Base-by-base conservation (phyloP, 768 basidiomycete species). In the Pleurotus cornucopiae region DNA sequence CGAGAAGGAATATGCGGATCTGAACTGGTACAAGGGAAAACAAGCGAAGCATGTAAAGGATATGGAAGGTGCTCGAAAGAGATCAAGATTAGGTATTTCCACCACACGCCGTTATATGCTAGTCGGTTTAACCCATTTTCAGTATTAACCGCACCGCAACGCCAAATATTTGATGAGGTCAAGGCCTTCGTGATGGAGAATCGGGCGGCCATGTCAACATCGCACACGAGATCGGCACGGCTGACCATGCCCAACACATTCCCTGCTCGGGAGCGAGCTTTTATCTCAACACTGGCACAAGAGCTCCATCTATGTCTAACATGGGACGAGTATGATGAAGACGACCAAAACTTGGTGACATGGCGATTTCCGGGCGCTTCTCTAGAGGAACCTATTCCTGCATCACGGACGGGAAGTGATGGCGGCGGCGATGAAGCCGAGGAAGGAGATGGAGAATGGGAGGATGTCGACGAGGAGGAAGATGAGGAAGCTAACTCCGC, bases 1-100 rank as follows among this genome's bases (percentile, higher is more conserved):
- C 60, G 88, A 97, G 78, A 89, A 85, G 70, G 95, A 96, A 67
- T 90, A 88, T 61, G 84, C 87, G 5, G 96, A 98, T 66, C 60
- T 84, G 62, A 94, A 87, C 63, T 98, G 94, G 92, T 90, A 89
- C 69, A 95, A 94, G 72, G 92, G 94, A 11, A 97, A 98, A 74
- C 93, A 94, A 66, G 74, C 73, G 39, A 92, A 88, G 67, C 82
- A 88, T 63, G 63, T 81, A 44, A 80, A 83, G 58, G 83, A 84
- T 61, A 75, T 84, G 73, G 88, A 88, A 64, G 71, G 76, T 57
- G 84, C 77, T 25, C 76, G 71, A 64, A 85, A 76, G 66, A 80
- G 74, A 67, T 74, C 75, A 2, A 80, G 82, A 54, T 71, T 92
- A n/a, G 81, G 92, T 93, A 58, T 39, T 81, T 76, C 30, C 12